A percentile compares a stretch with the other conserved stretches of the same genome.
phyloP scores from a whole-genome alignment of 352 stramenopile genomes.

The Achlya hypogyna region DNA sequence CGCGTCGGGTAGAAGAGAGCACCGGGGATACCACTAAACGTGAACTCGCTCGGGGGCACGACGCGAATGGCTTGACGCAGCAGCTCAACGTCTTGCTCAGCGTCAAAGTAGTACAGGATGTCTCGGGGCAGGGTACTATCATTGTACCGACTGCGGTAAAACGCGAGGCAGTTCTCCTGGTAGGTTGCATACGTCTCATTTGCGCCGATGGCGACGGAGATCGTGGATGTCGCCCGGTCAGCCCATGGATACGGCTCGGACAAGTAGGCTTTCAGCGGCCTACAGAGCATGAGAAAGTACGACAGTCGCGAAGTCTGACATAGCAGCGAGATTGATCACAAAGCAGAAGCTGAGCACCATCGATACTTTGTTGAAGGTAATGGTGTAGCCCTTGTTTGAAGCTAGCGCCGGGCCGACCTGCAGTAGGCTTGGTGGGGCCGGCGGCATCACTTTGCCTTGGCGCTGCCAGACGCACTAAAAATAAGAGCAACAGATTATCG shows the following conservation, averaged over 20 bases:
- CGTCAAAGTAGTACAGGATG: not conserved
- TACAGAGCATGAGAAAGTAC: no score
- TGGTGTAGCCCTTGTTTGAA: no score
- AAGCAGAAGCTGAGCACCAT: no score
- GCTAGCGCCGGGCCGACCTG: no score
- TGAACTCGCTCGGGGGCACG: not conserved
- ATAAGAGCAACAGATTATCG: no score
- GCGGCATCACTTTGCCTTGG: no score
- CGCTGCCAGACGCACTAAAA: no score
- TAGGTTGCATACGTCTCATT: not conserved
- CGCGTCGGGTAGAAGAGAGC: not conserved
- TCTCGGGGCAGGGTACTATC: not conserved
- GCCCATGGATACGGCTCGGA: not conserved
- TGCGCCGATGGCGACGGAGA: not conserved
- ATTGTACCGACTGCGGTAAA: not conserved
- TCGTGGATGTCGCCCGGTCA: not conserved
- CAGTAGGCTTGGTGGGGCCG: no score
- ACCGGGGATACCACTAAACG: not conserved
- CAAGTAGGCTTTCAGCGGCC: not conserved
- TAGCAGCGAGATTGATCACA: no score
- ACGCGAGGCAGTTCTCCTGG: not conserved
- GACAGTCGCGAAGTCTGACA: no score
- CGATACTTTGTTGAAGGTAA: no score
- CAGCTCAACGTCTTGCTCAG: not conserved
- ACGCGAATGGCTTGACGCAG: not conserved